A percentile compares a stretch with the other conserved stretches of the same genome.
Conservation (phyloP, 2,329 filamentous ascomycete species). For the Celoporthe dispersa region DNA sequence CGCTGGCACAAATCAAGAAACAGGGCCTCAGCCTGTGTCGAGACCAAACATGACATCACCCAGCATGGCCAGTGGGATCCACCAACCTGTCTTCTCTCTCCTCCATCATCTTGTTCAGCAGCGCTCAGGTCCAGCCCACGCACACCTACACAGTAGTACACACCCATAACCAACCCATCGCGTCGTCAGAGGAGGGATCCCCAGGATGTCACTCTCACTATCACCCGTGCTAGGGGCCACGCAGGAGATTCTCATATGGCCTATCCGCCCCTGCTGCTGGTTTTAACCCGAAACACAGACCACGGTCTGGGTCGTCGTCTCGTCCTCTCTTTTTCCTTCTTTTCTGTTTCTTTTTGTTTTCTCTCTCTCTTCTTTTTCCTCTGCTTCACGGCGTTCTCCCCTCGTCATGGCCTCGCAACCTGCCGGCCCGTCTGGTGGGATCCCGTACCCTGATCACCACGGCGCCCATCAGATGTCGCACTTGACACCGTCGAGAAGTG, state of each 20-base stretch:
- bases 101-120: background rate
- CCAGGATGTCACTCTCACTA: background rate
- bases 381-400: too few species aligned
- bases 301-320: background rate
- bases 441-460: constrained; percentile 22
- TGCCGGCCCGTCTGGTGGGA: constrained; percentile 15
- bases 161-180: background rate
- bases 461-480: constrained; percentile 12
- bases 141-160: background rate
- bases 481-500: constrained; percentile 15
- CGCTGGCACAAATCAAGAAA: background rate
- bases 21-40: background rate
- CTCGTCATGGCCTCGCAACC: background rate
- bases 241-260: background rate
- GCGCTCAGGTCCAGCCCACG: background rate
- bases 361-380: background rate
- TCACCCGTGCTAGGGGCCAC: background rate
- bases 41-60: constrained; percentile 17
- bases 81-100: background rate
- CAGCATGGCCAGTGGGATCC: constrained; percentile 1
- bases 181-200: background rate
- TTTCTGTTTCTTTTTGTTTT: background rate
- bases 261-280: background rate
- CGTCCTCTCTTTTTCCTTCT: background rate
- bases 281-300: background rate